phyloP scores from a whole-genome alignment of 768 basidiomycete genomes.

The Dentipellis fragilis region DNA sequence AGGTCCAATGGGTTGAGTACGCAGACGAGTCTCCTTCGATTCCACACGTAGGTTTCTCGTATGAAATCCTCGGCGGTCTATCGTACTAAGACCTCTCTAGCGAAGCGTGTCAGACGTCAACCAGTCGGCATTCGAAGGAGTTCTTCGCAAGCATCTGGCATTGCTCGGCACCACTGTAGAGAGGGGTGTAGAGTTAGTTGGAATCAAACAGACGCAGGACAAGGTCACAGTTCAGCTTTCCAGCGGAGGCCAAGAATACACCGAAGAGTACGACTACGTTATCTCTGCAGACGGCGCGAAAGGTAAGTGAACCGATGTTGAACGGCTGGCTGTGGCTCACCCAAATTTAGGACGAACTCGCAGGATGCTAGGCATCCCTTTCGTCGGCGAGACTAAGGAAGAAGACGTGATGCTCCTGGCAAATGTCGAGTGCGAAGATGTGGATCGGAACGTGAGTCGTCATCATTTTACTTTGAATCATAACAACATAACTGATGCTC shows the following conservation, averaged over 20 bases:
- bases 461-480: neutral
- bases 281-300: conserved; percentile 33
- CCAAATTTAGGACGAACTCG: conserved; percentile 22
- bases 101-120: conserved; percentile 12
- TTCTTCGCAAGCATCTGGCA: conserved; percentile 22
- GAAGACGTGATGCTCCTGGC: conserved; percentile 21
- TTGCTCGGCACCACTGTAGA: conserved; percentile 23
- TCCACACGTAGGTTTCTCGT: too few species aligned
- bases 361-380: conserved; percentile 31
- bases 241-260: conserved; percentile 14
- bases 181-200: conserved; percentile 22
- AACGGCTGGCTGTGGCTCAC: too few species aligned
- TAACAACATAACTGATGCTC: neutral
- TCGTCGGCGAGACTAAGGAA: conserved; percentile 29
- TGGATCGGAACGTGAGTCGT: conserved; percentile 20
- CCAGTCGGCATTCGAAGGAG: conserved; percentile 20
- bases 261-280: conserved; percentile 24
- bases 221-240: conserved; percentile 22
- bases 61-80: neutral
- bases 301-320: conserved; percentile 8
- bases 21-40: too few species aligned
- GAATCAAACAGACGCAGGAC: conserved; percentile 24
- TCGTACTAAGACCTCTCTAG: neutral
- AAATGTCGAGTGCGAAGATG: conserved; percentile 27
- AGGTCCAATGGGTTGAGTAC: too few species aligned